phyloP scores from a whole-genome alignment of 2,329 filamentous ascomycete genomes.

The Paraphaeosphaeria sporulosa region DNA sequence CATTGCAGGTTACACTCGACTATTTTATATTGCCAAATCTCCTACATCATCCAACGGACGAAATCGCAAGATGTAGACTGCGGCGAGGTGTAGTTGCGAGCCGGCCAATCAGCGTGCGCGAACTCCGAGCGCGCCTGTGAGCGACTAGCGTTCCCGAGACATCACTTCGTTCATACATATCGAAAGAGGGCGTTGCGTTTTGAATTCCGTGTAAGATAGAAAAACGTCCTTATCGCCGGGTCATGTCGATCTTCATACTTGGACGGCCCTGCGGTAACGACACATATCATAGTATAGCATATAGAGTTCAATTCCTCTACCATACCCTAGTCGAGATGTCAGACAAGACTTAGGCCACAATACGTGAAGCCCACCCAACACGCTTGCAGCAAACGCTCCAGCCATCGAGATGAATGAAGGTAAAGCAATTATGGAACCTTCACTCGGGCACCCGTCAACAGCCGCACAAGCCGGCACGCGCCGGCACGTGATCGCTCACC shows the following conservation, averaged over 20 bases:
- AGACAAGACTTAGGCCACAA: too few species aligned
- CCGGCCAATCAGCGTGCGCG: slow-evolving; percentile 7
- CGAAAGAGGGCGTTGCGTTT: not conserved
- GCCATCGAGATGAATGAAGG: too few species aligned
- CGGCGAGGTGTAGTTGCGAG: not conserved
- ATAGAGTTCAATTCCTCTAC: not conserved
- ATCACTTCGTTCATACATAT: not conserved
- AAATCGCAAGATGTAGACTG: not conserved
- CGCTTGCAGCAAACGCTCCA: too few species aligned
- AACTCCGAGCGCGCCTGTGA: slow-evolving; percentile 4
- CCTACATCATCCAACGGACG: not conserved
- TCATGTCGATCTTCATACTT: not conserved
- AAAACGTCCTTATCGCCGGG: not conserved
- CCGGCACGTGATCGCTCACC: too few species aligned
- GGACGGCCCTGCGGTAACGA: too few species aligned
- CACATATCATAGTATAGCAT: not conserved
- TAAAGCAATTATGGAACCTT: too few species aligned
- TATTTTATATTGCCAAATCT: not conserved
- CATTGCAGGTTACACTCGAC: too few species aligned
- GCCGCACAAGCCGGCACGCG: too few species aligned
- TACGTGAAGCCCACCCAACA: too few species aligned
- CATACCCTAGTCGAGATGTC: too few species aligned
- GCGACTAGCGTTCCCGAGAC: slow-evolving; percentile 1
- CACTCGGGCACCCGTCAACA: too few species aligned
- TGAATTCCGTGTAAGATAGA: not conserved